These are phyloP conservation scores for Syzygium aromaticum DNA, from an alignment of 345 rosid genomes.

Conservation along the genomic window DNA sequence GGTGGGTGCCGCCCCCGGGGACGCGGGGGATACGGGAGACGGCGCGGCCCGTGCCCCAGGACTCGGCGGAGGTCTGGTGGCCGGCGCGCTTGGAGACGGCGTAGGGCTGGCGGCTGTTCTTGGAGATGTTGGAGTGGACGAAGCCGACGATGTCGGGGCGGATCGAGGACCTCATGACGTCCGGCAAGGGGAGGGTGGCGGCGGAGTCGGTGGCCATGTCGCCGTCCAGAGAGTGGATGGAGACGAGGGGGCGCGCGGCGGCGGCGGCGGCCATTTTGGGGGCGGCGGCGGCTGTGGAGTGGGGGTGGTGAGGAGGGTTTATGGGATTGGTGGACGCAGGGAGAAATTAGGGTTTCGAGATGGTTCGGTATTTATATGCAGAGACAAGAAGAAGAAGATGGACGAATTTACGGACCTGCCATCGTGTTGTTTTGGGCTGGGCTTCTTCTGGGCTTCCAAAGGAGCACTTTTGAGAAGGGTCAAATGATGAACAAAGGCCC, in stretches of 20 bases:
- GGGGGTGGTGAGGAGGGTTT: background rate
- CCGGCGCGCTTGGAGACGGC: conserved; percentile 40
- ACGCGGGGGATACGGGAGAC: conserved; percentile 22
- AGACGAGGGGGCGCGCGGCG: conserved; percentile 26
- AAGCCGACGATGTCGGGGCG: conserved; percentile 7
- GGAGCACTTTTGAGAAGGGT: background rate
- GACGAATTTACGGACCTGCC: background rate
- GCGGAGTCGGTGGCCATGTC: conserved; percentile 32
- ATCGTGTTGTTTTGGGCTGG: background rate
- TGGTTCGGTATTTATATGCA: background rate
- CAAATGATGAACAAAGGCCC: background rate
- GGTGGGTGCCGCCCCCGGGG: conserved; percentile 8
- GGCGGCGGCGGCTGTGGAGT: background rate
- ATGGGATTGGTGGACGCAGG: background rate
- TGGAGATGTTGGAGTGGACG: conserved; percentile 16
- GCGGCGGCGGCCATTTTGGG: conserved; percentile 5
- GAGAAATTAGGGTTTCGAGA: background rate
- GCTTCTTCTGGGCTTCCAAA: background rate
- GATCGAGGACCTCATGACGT: conserved; percentile 10
- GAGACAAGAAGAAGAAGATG: background rate
- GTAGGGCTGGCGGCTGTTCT: conserved; percentile 37
- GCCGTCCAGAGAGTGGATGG: conserved; percentile 16
- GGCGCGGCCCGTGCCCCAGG: conserved; percentile 46
- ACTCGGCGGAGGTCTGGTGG: conserved; percentile 44
- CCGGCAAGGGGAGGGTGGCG: conserved; percentile 17